phyloP scores from a whole-genome alignment of 208 protist genomes.

The Naegleria lovaniensis region DNA sequence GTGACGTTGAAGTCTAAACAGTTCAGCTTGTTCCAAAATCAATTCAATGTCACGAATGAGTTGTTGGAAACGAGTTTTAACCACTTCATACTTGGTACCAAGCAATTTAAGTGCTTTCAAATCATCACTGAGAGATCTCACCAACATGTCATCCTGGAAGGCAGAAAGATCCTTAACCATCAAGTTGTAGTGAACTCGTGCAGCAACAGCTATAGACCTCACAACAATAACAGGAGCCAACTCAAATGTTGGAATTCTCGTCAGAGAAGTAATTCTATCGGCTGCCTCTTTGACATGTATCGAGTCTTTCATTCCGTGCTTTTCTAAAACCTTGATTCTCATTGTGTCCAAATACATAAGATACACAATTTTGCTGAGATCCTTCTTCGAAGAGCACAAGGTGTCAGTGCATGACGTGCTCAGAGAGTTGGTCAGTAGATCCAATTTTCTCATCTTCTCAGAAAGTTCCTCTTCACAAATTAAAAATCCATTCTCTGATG shows the following conservation, averaged over 20 bases:
- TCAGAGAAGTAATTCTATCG: constrained; percentile 1
- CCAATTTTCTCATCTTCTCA: neutral
- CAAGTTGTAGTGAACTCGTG: neutral
- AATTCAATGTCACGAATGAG: neutral
- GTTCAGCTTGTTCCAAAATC: neutral
- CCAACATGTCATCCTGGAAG: neutral
- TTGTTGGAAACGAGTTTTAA: constrained; percentile 1
- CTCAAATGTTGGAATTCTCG: neutral
- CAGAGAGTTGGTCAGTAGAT: neutral
- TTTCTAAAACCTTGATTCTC: constrained; percentile 9
- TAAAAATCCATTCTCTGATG: neutral
- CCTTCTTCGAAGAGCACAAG: neutral
- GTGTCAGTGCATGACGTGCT: neutral
- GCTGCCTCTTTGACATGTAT: neutral
- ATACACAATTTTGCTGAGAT: neutral
- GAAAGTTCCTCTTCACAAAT: constrained; percentile 9
- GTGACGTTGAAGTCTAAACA: neutral
- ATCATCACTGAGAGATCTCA: neutral
- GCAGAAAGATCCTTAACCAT: neutral
- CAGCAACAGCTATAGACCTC: neutral
- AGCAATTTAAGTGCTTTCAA: neutral
- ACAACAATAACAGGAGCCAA: neutral
- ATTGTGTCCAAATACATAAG: neutral
- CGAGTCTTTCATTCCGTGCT: neutral
- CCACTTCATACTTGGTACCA: neutral